phyloP scores from a whole-genome alignment of 306 rosid species.

The Cucurbita pepo region DNA sequence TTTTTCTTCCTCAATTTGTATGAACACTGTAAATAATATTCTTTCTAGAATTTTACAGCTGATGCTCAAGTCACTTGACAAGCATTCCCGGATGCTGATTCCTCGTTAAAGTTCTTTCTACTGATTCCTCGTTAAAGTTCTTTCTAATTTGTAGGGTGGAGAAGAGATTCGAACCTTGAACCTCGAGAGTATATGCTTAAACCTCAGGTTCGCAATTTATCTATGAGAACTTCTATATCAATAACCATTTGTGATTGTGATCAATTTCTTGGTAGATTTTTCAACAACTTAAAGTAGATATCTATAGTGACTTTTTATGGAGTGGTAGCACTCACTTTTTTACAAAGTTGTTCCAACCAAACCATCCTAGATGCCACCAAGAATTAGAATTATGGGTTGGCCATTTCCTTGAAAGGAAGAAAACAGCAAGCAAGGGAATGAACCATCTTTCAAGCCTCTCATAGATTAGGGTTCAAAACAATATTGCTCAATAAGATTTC shows the following conservation, averaged over 20 bases:
- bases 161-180: neutral
- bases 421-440: neutral
- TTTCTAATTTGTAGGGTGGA: too few relatives aligned
- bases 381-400: neutral
- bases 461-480: neutral
- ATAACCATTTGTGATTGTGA: neutral
- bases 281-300: too few relatives aligned
- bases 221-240: too few relatives aligned
- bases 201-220: too few relatives aligned
- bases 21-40: neutral
- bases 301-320: too few relatives aligned
- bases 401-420: neutral
- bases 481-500: neutral
- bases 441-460: neutral
- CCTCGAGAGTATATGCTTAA: neutral
- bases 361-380: neutral
- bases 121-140: too few relatives aligned
- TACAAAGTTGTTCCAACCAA: neutral
- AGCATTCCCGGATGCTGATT: neutral
- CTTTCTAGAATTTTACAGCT: neutral
- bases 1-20: neutral
- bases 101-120: too few relatives aligned
- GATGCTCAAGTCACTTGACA: neutral
- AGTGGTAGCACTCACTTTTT: too few relatives aligned
- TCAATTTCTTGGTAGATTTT: neutral